Base-by-base conservation (phyloP, 2,329 filamentous ascomycete genomes). In the Xylariomycetidae sp. region DNA sequence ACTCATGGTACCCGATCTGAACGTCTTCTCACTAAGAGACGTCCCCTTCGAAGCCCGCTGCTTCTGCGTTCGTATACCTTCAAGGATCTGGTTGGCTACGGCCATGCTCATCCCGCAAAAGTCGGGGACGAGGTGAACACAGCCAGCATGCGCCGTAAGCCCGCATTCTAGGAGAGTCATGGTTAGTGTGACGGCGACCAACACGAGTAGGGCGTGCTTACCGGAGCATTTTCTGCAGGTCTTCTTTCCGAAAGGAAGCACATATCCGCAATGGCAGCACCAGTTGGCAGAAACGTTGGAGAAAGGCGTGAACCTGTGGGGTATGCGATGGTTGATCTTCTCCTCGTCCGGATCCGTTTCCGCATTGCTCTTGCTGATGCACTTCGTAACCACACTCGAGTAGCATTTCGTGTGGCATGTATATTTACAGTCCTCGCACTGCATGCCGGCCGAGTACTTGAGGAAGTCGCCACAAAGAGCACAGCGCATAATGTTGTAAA, bases 401-500 rank as follows among this genome's bases (percentile, higher is more conserved):
- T 96, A 98, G 59, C 92, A 98, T 64, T 96, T 95, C 52, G 87
- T 90, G 63, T 98, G 92, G 63, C 92, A 98, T 24, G 90, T 96
- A 65, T 96, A 96, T 65, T 96, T 96, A 82, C 92, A 98, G 64
- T 98, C 92, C 46, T 93, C 85, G 62, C 92, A 98, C 65, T 98
- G 92, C 90, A 98, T 98, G 42, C 92, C 92, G 15, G 92, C 86
- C 30, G 90, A 93, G 59, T 96, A 96, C 58, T 96, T 98, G 64
- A 98, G 82, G 56, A 98, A 96, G 48, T 98, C 92, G 39, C 89
- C 92, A 58, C 92, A 98, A 22, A 96, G 79, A 10, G 92, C 92
- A 63, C 92, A 98, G 42, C 92, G 90, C 92, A 98, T 98, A 56
- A 98, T 95, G 72, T 96, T 98, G 79, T 96, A 98, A 63, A 98